Evolutionary conservation across 1,284 basidiomycete species (phyloP), one percentile per base, ranked within the genome.

Genomic region (Wolfiporia cocos): DNA sequence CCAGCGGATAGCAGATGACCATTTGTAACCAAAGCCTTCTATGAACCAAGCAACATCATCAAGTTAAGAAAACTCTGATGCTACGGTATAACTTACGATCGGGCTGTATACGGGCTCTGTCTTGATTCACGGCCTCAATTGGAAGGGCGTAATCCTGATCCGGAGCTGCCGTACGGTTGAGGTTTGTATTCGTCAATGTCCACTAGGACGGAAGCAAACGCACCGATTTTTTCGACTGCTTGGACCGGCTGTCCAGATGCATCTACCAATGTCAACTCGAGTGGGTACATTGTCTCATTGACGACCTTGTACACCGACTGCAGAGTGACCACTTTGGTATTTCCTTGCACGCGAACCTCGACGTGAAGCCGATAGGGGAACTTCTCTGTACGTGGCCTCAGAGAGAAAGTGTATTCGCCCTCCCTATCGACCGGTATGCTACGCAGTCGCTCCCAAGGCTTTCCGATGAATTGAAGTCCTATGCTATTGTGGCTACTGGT

Each of bases 1-100:
- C 81, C 93, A 96, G 42, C 87, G 78, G 41, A 96, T 76, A n/a
- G 92, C 81, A 29, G 77, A 68, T 34, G 88, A 94, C 93, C 94
- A 99, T 55, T 80, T 86, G 66, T 94, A 96, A 14, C 93, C 92
- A 56, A 96, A 94, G 20, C 92, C 96, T 59, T 92, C 92, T 94
- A 24, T 34, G 11, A 35, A 33, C 21, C 24, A 14, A 19, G 46
- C 44, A 48, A 34, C 36, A 46, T 42, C 24, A 28, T 46, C 15
- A 50, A 39, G 15, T 29, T 5, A 19, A 29, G 32, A 19, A n/a
- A 31, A 18, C 0, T 6, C 4, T 5, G 17, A 18, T 4, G 29
- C n/a, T n/a, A 33, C 17, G 23, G 14, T 6, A 26, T 9, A 28
- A 63, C 88, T 66, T 59, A 92, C 92, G 89, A 59, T 99, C 92